Percentiles rank a stretch among this genome's conserved stretches.
phyloP scores from a whole-genome alignment of 495 filamentous ascomycete species.

The Aspergillus avenaceus region DNA sequence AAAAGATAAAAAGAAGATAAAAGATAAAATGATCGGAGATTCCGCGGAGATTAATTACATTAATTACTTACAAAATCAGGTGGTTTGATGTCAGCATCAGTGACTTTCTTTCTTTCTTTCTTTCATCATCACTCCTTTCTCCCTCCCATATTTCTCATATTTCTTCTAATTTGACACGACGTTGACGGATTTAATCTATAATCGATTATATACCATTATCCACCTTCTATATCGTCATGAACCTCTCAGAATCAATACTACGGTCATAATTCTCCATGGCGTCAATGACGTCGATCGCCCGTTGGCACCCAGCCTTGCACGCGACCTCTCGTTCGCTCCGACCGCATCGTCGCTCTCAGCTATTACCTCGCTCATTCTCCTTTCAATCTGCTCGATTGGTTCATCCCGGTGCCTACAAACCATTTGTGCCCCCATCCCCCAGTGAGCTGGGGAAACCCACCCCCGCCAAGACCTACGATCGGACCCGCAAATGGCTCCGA shows the following conservation, averaged over 20 bases:
- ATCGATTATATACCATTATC: no score
- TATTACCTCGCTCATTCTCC: slow-evolving; percentile 6
- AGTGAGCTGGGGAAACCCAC: slow-evolving; percentile 69
- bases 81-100: no score
- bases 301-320: slow-evolving; percentile 10
- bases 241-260: no score
- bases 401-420: slow-evolving; percentile 49
- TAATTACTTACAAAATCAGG: no score
- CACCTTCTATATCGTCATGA: no score
- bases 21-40: neutral
- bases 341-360: slow-evolving; percentile 1
- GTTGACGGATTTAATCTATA: no score
- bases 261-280: slow-evolving; percentile 18
- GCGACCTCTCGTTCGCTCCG: slow-evolving; percentile 7
- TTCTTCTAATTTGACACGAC: no score
- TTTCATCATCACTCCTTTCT: neutral
- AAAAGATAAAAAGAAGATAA: neutral
- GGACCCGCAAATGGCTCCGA: slow-evolving; percentile 69
- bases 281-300: slow-evolving; percentile 23
- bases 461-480: slow-evolving; percentile 59
- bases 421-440: slow-evolving; percentile 78
- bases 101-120: neutral
- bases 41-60: slow-evolving; percentile 1
- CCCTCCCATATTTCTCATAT: neutral
- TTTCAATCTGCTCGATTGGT: slow-evolving; percentile 18